Evolutionary conservation across 1,139 yeast genomes (phyloP), one percentile per base, ranked within the genome.

Genomic region (Sugiyamaella neomexicana): DNA sequence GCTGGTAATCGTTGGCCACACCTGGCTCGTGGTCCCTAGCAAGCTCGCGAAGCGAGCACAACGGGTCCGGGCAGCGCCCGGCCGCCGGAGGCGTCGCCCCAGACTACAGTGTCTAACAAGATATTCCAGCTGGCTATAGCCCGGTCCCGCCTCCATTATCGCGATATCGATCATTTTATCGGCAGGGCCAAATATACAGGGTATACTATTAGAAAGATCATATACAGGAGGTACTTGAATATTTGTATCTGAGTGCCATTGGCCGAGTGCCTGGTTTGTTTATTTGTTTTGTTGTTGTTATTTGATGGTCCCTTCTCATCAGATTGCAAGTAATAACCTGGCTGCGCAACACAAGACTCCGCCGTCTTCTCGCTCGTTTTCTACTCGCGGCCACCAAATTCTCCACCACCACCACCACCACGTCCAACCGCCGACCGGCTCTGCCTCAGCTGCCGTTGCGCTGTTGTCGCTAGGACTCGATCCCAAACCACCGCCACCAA

Each of bases 401-500:
- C 7, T 27, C 32, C 12, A 12, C 13, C 32, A 5, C 44, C 8
- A 5, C 31, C 5, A 15, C 39, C 13, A 5, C 47, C 12, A 6
- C 47, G 7, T 32, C n/a, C n/a, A n/a, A n/a, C n/a, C 47, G 16
- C 6, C 39, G 10, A 10, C 29, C 13, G n/a, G 25, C 25, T 31
- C 39, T 34, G 2, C 32, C 13, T 15, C 49, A 5, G 27, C 32
- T 10, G 50, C 56, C 8, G 56, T 55, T 25, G 59, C 61, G 7
- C 32, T 58, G 36, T 49, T 58, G 25, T 58, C 61, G 5, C 43
- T 58, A 27, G 61, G 61, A 17, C 16, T 34, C 23, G 31, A 45
- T 45, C 44, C 44, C 20, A 40, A 23, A 23, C 44, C 32, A 10
- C 44, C 47, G 32, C 29, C 47, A 27, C 23, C 37, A 15, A 31